These are phyloP conservation scores for Thermothelomyces thermophilus DNA, from an alignment of 2,329 filamentous ascomycete species.

Conservation along the genomic window DNA sequence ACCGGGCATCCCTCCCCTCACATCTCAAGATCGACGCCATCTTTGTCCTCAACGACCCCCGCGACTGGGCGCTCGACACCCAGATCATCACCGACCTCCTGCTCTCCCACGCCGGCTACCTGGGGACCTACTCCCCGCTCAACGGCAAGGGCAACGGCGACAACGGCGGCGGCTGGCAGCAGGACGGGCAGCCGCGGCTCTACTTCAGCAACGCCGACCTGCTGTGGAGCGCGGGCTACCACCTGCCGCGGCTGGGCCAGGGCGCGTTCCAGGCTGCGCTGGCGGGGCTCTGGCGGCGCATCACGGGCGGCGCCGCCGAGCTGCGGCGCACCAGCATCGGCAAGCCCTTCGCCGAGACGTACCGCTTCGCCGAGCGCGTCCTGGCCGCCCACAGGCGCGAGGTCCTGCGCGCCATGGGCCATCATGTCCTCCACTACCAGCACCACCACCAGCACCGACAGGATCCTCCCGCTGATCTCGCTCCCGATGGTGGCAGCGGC, in stretches of 20 bases:
- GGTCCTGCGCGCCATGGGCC: slow-evolving; percentile 34
- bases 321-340: slow-evolving; percentile 66
- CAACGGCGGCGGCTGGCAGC: slow-evolving; percentile 67
- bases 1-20: slow-evolving; percentile 24
- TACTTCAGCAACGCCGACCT: slow-evolving; percentile 91
- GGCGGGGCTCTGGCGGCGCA: slow-evolving; percentile 67
- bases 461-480: too few relatives aligned
- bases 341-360: slow-evolving; percentile 73
- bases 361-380: slow-evolving; percentile 73
- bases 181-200: slow-evolving; percentile 70
- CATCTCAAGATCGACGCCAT: slow-evolving; percentile 78
- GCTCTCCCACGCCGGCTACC: slow-evolving; percentile 66
- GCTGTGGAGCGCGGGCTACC: slow-evolving; percentile 80
- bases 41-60: slow-evolving; percentile 90
- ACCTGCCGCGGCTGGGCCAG: slow-evolving; percentile 80
- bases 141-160: slow-evolving; percentile 52
- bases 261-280: slow-evolving; percentile 83
- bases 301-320: slow-evolving; percentile 54
- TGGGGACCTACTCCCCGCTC: slow-evolving; percentile 70
- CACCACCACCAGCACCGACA: too few relatives aligned
- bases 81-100: slow-evolving; percentile 80
- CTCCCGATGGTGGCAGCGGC: slow-evolving; percentile 6
- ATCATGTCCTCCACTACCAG: too few relatives aligned
- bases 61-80: slow-evolving; percentile 89
- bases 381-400: slow-evolving; percentile 54